These are phyloP conservation scores for Blepharisma japonicum DNA, from an alignment of 73 alveolate species.

Conservation along the genomic window DNA sequence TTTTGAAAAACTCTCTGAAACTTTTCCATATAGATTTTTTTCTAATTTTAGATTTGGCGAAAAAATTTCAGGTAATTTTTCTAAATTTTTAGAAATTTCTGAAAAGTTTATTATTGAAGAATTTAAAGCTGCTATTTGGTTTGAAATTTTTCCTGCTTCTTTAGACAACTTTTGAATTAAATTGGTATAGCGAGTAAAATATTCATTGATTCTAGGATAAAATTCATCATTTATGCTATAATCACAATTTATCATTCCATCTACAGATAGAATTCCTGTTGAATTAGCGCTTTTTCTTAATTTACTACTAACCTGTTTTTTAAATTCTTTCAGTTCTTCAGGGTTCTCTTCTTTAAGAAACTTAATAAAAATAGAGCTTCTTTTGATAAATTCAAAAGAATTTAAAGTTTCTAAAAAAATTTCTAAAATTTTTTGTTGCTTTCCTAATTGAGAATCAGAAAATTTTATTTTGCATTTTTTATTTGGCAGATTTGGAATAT, in stretches of 20 bases:
- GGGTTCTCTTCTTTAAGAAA: constrained; percentile 13
- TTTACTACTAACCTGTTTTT: not conserved
- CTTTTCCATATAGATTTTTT: no score
- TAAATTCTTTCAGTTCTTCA: not conserved
- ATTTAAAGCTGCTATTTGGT: no score
- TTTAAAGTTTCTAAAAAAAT: not conserved
- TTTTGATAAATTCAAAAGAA: not conserved
- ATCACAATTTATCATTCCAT: not conserved
- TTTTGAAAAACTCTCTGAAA: no score
- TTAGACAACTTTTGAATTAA: not conserved
- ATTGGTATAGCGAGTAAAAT: not conserved
- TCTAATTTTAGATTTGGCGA: no score
- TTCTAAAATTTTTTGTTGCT: not conserved
- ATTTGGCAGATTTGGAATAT: not conserved
- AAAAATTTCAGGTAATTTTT: no score
- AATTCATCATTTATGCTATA: not conserved
- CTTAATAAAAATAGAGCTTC: not conserved
- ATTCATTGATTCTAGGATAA: not conserved
- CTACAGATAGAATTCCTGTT: not conserved
- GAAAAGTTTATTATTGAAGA: no score
- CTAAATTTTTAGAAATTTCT: no score
- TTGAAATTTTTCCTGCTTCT: constrained; percentile 5
- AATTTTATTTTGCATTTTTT: not conserved
- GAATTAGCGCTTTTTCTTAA: not conserved
- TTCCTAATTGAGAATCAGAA: constrained; percentile 11